These are phyloP conservation scores for Colletotrichum theobromicola DNA, from an alignment of 2,329 filamentous ascomycete genomes.

Conservation along the genomic window DNA sequence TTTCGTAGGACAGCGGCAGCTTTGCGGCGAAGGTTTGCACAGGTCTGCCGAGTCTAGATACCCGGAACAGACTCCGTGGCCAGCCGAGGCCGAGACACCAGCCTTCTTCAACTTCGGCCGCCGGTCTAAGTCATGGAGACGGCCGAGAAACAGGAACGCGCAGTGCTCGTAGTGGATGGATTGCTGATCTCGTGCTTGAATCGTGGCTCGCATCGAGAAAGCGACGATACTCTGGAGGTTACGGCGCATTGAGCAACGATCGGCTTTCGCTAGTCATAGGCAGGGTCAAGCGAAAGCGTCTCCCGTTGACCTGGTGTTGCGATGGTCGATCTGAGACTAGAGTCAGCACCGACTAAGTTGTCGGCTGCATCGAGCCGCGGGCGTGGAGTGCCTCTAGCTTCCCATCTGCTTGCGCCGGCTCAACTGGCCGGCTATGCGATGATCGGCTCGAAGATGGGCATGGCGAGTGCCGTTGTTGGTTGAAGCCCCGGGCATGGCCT, in stretches of 20 bases:
- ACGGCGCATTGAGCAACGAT: not conserved
- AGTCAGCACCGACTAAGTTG: not conserved
- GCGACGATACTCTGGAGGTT: not conserved
- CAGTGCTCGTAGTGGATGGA: not conserved
- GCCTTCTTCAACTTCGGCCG: not conserved
- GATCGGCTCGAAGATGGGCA: constrained; percentile 2
- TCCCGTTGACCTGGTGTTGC: not conserved
- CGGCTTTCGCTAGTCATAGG: constrained; percentile 1
- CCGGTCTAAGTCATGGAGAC: not conserved
- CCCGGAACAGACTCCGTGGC: not conserved
- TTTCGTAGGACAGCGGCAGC: not conserved
- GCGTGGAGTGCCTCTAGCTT: not conserved
- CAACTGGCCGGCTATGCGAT: constrained; percentile 4
- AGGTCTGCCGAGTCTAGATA: not conserved
- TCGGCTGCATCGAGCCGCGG: not conserved
- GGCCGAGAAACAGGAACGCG: not conserved
- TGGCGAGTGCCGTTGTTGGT: not conserved
- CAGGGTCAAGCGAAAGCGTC: not conserved
- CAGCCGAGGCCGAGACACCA: not conserved
- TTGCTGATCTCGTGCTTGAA: not conserved
- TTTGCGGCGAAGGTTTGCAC: not conserved
- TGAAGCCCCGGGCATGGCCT: not conserved
- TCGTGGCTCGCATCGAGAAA: not conserved
- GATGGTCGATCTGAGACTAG: not conserved
- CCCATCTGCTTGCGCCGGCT: not conserved